Evolutionary conservation across 306 rosid species (phyloP), one percentile per base, ranked within the genome.

Genomic region (Casuarina cunninghamiana): DNA sequence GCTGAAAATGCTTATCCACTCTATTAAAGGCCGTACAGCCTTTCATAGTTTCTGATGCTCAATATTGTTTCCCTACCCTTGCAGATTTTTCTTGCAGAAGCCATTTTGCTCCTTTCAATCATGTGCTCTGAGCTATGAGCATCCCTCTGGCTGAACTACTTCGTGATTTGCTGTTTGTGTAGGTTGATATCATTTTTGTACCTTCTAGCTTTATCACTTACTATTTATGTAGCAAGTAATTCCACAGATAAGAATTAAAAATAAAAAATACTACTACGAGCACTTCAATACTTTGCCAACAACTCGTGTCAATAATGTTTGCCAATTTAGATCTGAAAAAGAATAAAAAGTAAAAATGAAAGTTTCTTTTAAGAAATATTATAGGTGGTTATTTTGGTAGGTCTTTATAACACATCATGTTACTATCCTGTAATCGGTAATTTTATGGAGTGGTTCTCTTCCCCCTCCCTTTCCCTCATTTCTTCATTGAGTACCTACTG

Each of bases 51-150:
- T 91, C 90, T 88, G 92, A 88, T 88, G 71, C 78, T 79, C 83
- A 80, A 83, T 75, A 76, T 82, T 88, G 87, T 86, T 83, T 78
- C 88, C 92, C 79, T 87, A 88, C 84, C 86, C 76, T 82, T 90
- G 90, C 90, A 91, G 97, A 87, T 91, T 84, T 85, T 77, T 79
- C 83, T 87, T 88, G 89, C 90, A 57, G 91, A 88, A 82, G 86
- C 87, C 82, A 84, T 87, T 87, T 84, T 87, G 89, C 82, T 79
- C 83, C 84, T 82, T 88, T 78, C 69, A 82, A 70, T 78, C 72
- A 65, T 85, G 84, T 89, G 88, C 85, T 84, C 69, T 93, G 89
- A 86, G 92, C 88, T 79, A 74, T 80, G 82, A 83, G 83, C 84
- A 26, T 26, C 82, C 81, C 84, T 78, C 76, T 84, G 91, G 90